Base-by-base conservation (phyloP, 148 eudicot species). In the Camellia lanceoleosa region DNA sequence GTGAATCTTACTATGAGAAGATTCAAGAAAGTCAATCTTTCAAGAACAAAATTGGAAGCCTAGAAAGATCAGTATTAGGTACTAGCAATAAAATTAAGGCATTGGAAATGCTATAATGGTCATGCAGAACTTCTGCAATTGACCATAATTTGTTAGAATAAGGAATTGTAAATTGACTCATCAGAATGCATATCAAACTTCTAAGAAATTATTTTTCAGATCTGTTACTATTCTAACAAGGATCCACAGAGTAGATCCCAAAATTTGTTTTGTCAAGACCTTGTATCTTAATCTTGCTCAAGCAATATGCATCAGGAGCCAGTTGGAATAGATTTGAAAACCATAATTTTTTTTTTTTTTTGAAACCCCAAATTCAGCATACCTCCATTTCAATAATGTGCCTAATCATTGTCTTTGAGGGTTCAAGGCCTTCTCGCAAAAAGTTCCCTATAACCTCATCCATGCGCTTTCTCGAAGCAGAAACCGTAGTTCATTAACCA, bases 321-420 rank as follows among this genome's bases (percentile, higher is more conserved):
- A 41, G 41, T 58, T 60, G 14, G 38, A 42, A 15, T 38, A 20
- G 5, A 54, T 13, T 63, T 38, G 38, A 30, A 30, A 30, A 30
- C 38, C 38, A 30, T 1, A n/a, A n/a, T 30, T 30, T 30, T 30
- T n/a, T n/a, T n/a, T n/a, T n/a, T n/a, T n/a, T n/a, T n/a, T n/a
- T n/a, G n/a, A 56, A 60, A 23, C 7, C 30, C n/a, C 55, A 76
- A 16, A 14, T 42, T 38, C 56, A 68, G 73, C 78, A 72, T 91
- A 96, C 99, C 99, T 94, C 97, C 98, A 94, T 95, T 80, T 93
- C 94, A 84, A 95, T 86, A 60, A 93, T 88, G 84, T 92, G 95
- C 6, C 93, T 89, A 76, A 95, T 90, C 90, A 95, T 94, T 76
- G 86, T 89, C 84, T 89, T 83, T 10, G 95, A 89, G 56, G 99